phyloP scores from a whole-genome alignment of 2,329 filamentous ascomycete genomes.

The Monosporascus cannonballus region DNA sequence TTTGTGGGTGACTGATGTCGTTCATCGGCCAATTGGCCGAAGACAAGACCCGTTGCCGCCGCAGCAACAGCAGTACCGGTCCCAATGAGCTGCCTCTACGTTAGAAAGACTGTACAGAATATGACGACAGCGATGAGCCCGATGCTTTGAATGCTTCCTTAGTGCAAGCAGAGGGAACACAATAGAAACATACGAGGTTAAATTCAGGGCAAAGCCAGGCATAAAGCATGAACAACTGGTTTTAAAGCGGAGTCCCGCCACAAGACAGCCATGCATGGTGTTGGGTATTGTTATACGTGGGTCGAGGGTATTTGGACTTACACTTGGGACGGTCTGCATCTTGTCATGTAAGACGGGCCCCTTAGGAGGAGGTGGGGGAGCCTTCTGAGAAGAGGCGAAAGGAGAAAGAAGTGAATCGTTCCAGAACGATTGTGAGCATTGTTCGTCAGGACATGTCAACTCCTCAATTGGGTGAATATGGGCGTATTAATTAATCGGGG shows the following conservation, averaged over 20 bases:
- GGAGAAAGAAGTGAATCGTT: conserved; percentile 19
- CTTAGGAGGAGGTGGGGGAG: conserved; percentile 29
- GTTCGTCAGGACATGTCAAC: conserved; percentile 27
- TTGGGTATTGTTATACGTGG: background rate
- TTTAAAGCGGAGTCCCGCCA: background rate
- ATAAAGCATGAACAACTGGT: background rate
- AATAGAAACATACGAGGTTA: too few species aligned
- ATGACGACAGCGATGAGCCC: background rate
- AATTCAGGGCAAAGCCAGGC: too few species aligned
- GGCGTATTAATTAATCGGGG: too few species aligned
- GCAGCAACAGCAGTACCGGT: conserved; percentile 56
- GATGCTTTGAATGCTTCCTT: too few species aligned
- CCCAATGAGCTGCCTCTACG: conserved; percentile 47
- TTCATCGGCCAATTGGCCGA: conserved; percentile 46
- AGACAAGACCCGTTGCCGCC: conserved; percentile 52
- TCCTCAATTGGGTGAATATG: background rate
- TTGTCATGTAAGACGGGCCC: conserved; percentile 31
- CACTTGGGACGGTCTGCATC: conserved; percentile 50
- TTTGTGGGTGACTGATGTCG: conserved; percentile 22
- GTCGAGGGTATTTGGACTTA: conserved; percentile 29
- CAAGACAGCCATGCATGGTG: background rate
- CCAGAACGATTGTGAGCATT: conserved; percentile 25
- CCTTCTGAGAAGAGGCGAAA: conserved; percentile 25
- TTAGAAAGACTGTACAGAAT: conserved; percentile 13
- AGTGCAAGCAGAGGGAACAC: too few species aligned